A percentile compares a stretch with the other conserved stretches of the same genome.
Evolutionary conservation across 2,329 filamentous ascomycete species (phyloP).

Genomic region (Fusarium sp.): DNA sequence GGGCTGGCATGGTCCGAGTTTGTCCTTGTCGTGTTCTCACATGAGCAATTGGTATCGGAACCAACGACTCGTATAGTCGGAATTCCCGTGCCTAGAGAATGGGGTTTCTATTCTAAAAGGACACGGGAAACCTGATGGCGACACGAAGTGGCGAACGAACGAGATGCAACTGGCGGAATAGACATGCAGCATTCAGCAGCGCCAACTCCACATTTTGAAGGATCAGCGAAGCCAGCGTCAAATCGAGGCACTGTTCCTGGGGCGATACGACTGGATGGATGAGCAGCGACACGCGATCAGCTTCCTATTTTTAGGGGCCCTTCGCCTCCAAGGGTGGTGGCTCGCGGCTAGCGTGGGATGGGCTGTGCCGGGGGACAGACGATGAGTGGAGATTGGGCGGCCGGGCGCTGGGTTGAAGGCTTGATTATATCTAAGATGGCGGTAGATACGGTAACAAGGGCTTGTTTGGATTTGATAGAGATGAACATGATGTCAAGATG

Average conservation of each 20-base stretch:
- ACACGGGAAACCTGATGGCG: background rate
- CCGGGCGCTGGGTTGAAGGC: background rate
- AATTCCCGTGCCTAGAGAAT: background rate
- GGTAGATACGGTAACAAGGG: background rate
- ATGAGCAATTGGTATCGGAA: background rate
- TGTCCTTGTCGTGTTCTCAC: background rate
- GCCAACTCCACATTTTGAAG: background rate
- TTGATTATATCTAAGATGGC: background rate
- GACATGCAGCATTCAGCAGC: slow-evolving; percentile 7
- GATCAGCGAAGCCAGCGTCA: slow-evolving; percentile 18
- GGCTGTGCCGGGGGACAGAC: slow-evolving; percentile 5
- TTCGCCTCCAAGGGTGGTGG: slow-evolving; percentile 5
- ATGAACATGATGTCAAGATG: background rate
- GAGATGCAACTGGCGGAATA: background rate
- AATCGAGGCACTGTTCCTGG: slow-evolving; percentile 35
- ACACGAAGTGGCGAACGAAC: background rate
- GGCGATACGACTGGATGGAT: slow-evolving; percentile 17
- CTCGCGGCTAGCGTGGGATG: slow-evolving; percentile 4
- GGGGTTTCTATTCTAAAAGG: background rate
- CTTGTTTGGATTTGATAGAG: background rate
- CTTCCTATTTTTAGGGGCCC: slow-evolving; percentile 42
- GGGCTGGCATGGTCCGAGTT: background rate
- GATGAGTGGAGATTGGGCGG: slow-evolving; percentile 22
- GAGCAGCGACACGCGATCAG: slow-evolving; percentile 38
- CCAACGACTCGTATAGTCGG: background rate